Percentiles rank a stretch among this genome's conserved stretches.
phyloP scores from a whole-genome alignment of 2,329 filamentous ascomycete genomes.

The Aspergillus quadrilineatus region DNA sequence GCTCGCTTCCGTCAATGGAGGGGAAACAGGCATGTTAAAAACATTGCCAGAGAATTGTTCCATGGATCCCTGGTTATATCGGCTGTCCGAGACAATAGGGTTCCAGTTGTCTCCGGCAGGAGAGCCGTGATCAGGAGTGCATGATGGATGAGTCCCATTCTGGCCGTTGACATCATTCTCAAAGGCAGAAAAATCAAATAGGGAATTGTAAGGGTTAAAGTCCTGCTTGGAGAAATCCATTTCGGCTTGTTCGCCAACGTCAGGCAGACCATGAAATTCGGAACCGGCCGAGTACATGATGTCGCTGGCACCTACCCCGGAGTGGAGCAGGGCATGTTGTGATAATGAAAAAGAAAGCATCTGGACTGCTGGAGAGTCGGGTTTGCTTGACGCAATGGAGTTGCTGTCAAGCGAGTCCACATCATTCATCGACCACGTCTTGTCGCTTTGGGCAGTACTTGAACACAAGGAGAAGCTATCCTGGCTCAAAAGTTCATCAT shows the following conservation, averaged over 20 bases:
- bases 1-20: constrained; percentile 43
- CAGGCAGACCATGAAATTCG: constrained; percentile 39
- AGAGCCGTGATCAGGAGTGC: constrained; percentile 40
- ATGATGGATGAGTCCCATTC: constrained; percentile 30
- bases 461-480: constrained; percentile 45
- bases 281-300: constrained; percentile 40
- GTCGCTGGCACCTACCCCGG: constrained; percentile 39
- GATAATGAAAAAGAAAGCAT: constrained; percentile 45
- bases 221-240: constrained; percentile 39
- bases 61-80: constrained; percentile 36
- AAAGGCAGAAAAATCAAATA: constrained; percentile 42
- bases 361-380: constrained; percentile 42
- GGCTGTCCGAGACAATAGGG: constrained; percentile 35
- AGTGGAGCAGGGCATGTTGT: constrained; percentile 39
- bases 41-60: constrained; percentile 37
- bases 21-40: constrained; percentile 43
- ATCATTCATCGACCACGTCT: constrained; percentile 41
- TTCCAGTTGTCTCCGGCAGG: constrained; percentile 38
- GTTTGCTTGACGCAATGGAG: constrained; percentile 36
- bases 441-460: constrained; percentile 37
- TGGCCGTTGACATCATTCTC: constrained; percentile 41
- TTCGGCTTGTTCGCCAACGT: constrained; percentile 39
- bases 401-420: constrained; percentile 41
- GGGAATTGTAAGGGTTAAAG: constrained; percentile 38
- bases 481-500: constrained; percentile 45